phyloP scores from a whole-genome alignment of 306 rosid genomes.

The Astragalus glycyphyllos region DNA sequence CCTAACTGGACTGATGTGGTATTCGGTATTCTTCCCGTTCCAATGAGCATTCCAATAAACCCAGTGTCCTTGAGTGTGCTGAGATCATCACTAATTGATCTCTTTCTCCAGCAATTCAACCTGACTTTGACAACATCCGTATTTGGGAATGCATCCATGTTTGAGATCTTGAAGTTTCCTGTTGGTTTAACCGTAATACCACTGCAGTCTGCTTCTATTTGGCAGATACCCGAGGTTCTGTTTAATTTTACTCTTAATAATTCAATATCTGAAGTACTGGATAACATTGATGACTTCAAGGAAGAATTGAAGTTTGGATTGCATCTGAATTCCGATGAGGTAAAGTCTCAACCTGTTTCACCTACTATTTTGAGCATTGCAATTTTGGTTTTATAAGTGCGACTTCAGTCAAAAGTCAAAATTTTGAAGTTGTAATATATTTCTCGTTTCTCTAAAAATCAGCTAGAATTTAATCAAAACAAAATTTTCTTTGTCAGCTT shows the following conservation, averaged over 20 bases:
- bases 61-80: conserved; percentile 77
- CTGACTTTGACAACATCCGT: conserved; percentile 72
- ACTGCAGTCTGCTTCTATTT: conserved; percentile 59
- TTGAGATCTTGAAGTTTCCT: conserved; percentile 80
- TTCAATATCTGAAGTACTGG: conserved; percentile 70
- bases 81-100: conserved; percentile 69
- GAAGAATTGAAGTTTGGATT: conserved; percentile 69
- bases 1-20: conserved; percentile 71
- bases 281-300: conserved; percentile 62
- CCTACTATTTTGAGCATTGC: conserved; percentile 33
- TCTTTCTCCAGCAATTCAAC: conserved; percentile 74
- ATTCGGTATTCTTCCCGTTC: conserved; percentile 81
- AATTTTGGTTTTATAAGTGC: conserved; percentile 26
- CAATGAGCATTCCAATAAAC: conserved; percentile 64
- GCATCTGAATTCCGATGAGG: conserved; percentile 76
- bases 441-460: conserved; percentile 24
- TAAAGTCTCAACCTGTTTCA: conserved; percentile 44
- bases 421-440: not conserved
- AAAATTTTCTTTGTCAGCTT: not conserved
- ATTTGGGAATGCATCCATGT: conserved; percentile 69
- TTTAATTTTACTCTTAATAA: conserved; percentile 83
- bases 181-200: conserved; percentile 86
- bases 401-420: not conserved
- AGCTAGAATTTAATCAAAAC: conserved; percentile 1
- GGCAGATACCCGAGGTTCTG: conserved; percentile 74